Evolutionary conservation across 306 rosid species (phyloP).

Genomic region (Inga leiocalycina): DNA sequence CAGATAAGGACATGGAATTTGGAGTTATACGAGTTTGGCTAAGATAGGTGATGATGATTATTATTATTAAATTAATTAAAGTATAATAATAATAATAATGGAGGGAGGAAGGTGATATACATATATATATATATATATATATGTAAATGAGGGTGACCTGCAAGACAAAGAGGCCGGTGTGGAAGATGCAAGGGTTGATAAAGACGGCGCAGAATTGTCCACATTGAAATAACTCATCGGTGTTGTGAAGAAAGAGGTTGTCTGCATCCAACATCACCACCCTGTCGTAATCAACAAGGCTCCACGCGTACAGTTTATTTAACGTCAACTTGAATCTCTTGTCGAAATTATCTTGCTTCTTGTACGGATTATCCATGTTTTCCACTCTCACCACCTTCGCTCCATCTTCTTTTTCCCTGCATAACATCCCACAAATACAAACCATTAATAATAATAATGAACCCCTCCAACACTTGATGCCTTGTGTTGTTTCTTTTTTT

Average conservation of each 20-base stretch:
- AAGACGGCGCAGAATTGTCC: constrained; percentile 85
- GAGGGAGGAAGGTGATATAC: not conserved
- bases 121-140: too few species aligned
- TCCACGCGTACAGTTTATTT: constrained; percentile 86
- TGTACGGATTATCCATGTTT: constrained; percentile 74
- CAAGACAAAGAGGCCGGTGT: constrained; percentile 82
- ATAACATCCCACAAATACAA: not conserved
- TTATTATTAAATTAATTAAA: not conserved
- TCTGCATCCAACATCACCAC: constrained; percentile 85
- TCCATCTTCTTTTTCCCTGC: constrained; percentile 75
- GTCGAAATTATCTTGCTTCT: constrained; percentile 58
- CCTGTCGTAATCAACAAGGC: constrained; percentile 70
- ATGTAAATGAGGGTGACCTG: constrained; percentile 44
- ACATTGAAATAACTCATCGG: constrained; percentile 81
- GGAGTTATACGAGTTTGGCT: not conserved
- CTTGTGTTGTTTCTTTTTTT: not conserved
- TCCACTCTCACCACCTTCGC: constrained; percentile 81
- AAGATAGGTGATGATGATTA: not conserved
- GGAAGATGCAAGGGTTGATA: constrained; percentile 84
- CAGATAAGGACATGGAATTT: not conserved
- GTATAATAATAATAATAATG: not conserved
- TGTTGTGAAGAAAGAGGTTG: constrained; percentile 70
- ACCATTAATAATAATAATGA: not conserved
- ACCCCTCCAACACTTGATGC: not conserved
- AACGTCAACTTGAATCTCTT: constrained; percentile 66